A percentile compares a stretch with the other conserved stretches of the same genome.
Conservation (phyloP, 2,329 filamentous ascomycete genomes). For the Phoma sp. region DNA sequence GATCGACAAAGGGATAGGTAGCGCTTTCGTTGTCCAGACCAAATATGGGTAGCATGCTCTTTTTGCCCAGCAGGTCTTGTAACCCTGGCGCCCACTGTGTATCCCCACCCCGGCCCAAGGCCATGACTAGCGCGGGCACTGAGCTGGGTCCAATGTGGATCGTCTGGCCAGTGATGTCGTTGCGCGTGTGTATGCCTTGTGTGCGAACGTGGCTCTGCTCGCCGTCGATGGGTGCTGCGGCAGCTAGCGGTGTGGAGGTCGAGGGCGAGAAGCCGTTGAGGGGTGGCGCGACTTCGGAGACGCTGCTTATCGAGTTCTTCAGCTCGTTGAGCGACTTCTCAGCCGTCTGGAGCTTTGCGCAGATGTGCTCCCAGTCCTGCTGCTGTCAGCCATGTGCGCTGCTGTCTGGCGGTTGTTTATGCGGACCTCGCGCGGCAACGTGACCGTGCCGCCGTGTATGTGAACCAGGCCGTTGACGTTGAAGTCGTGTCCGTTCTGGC, state of each 20-base stretch:
- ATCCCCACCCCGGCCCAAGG: slow-evolving; percentile 53
- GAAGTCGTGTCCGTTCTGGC: slow-evolving; percentile 46
- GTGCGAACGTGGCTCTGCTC: slow-evolving; percentile 51
- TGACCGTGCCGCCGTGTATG: slow-evolving; percentile 49
- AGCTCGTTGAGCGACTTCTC: slow-evolving; percentile 56
- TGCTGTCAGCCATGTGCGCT: slow-evolving; percentile 25
- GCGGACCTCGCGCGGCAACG: slow-evolving; percentile 48
- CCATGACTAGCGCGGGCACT: slow-evolving; percentile 66
- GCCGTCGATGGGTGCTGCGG: slow-evolving; percentile 45
- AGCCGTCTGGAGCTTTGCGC: slow-evolving; percentile 55
- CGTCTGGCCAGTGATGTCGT: slow-evolving; percentile 65
- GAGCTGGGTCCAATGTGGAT: slow-evolving; percentile 68
- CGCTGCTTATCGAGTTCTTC: slow-evolving; percentile 48
- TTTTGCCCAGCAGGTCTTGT: slow-evolving; percentile 63
- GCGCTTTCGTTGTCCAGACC: slow-evolving; percentile 69
- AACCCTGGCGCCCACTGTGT: slow-evolving; percentile 58
- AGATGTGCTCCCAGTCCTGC: slow-evolving; percentile 57
- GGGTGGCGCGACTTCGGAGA: slow-evolving; percentile 44
- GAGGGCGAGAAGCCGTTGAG: slow-evolving; percentile 44
- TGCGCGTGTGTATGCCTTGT: slow-evolving; percentile 66
- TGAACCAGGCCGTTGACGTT: slow-evolving; percentile 47
- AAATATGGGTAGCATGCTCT: slow-evolving; percentile 67
- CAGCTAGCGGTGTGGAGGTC: slow-evolving; percentile 41
- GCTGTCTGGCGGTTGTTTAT: neutral
- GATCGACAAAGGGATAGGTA: slow-evolving; percentile 69